Evolutionary conservation across 2,329 filamentous ascomycete genomes (phyloP).

Genomic region (Colletotrichum siamense): DNA sequence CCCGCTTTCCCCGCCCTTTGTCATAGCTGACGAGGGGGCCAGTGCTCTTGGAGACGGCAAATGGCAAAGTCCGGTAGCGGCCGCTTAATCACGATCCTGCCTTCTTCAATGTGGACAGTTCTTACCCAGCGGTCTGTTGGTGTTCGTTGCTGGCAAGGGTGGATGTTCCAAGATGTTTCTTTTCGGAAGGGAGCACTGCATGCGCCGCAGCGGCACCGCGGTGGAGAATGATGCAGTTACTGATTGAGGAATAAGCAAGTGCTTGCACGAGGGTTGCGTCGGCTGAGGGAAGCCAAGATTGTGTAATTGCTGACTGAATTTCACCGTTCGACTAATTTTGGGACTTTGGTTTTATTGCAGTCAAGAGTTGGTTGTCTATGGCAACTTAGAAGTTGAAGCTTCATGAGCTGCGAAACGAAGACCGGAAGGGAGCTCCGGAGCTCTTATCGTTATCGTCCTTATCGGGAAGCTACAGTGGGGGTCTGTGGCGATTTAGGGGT

Average conservation of each 20-base stretch:
- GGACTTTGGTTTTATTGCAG: neutral
- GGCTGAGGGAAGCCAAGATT: neutral
- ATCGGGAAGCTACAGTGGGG: neutral
- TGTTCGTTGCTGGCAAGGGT: neutral
- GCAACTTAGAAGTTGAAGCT: neutral
- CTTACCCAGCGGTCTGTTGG: neutral
- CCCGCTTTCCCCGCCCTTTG: constrained; percentile 36
- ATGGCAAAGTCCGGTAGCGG: neutral
- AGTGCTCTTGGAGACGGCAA: neutral
- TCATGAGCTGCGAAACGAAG: neutral
- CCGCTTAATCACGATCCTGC: neutral
- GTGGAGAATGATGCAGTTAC: neutral
- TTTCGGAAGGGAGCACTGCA: neutral
- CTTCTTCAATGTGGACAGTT: neutral
- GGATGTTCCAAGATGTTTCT: neutral
- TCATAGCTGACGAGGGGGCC: constrained; percentile 32
- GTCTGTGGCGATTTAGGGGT: neutral
- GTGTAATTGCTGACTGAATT: neutral
- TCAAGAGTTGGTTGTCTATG: neutral
- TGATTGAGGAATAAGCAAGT: neutral
- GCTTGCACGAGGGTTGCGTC: neutral
- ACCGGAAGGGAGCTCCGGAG: neutral
- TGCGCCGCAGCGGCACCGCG: neutral
- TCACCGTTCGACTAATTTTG: neutral
- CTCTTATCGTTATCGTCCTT: neutral